Evolutionary conservation across 345 rosid genomes (phyloP), one percentile per base, ranked within the genome.

Genomic region (Brassica cretica): DNA sequence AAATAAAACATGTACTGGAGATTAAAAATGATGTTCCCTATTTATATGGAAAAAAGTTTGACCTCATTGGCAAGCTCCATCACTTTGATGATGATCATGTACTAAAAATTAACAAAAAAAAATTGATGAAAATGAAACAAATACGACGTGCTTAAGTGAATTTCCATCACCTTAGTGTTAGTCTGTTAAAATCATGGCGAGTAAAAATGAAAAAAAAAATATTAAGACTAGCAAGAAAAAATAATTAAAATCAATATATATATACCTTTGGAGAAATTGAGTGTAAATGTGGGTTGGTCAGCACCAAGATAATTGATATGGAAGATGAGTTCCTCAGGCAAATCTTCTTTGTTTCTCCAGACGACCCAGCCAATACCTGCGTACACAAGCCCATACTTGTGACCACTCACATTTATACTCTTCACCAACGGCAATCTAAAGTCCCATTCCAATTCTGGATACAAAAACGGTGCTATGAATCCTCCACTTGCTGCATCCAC

Each of bases 401-500:
- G 91, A 19, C 89, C 91, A 76, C 91, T 87, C 8, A 88, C 91
- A 62, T 88, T 86, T 16, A 88, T 88, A 67, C 86, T 83, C 82
- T 86, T 88, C 76, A 88, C 91, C 71, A 88, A 69, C 10, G 85
- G 87, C 49, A 88, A 71, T 41, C 91, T 80, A 72, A 88, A 88
- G 73, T 88, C 91, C 91, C 91, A 88, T 66, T 88, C 91, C 70
- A 88, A 80, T 27, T 88, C 91, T 15, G 89, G 91, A 80, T 84
- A 84, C 64, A 88, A 51, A 35, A 88, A 88, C 2, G 91, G 91
- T 19, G 91, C 91, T 14, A 86, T 86, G 64, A 88, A 86, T 49
- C 91, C 91, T 55, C 91, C 91, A 61, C 91, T 88, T 0, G 89
- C 91, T 2, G 91, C 91, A 68, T 88, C 91, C 4, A 88, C 91